Conservation (phyloP, 1,284 basidiomycete genomes). For the Phylloporus sp. region DNA sequence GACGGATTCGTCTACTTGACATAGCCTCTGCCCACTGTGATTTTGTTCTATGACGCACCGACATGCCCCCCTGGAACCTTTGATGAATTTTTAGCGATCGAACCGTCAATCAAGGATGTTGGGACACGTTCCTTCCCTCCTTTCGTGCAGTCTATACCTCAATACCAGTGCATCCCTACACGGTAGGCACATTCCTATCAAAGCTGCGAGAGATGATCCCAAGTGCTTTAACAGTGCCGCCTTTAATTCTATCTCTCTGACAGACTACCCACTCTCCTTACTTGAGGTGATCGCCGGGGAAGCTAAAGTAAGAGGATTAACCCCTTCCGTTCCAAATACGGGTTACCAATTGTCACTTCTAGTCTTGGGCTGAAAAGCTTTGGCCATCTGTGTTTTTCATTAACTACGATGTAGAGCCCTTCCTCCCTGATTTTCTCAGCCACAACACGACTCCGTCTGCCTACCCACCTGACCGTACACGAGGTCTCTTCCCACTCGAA, state of each 20-base stretch:
- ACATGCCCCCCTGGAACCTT: conserved; percentile 52
- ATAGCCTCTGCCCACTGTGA: conserved; percentile 31
- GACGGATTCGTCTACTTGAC: not conserved
- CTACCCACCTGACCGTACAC: conserved; percentile 50
- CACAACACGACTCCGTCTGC: conserved; percentile 46
- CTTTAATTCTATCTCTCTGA: conserved; percentile 22
- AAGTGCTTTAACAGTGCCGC: conserved; percentile 5
- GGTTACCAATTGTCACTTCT: not conserved
- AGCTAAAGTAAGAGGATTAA: conserved; percentile 8
- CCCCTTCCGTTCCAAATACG: not conserved
- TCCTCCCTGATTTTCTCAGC: conserved; percentile 49
- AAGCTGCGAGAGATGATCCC: not conserved
- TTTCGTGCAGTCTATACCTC: conserved; percentile 24
- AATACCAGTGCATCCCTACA: not conserved
- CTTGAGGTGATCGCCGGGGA: conserved; percentile 17
- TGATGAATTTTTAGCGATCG: conserved; percentile 45
- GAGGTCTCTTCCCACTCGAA: conserved; percentile 48
- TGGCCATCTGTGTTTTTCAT: conserved; percentile 24
- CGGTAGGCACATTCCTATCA: conserved; percentile 8
- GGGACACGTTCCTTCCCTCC: conserved; percentile 40
- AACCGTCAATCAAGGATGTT: conserved; percentile 31
- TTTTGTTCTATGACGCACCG: conserved; percentile 55
- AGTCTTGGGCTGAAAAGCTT: conserved; percentile 13
- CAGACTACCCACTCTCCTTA: conserved; percentile 10
- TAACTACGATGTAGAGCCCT: conserved; percentile 61